phyloP scores from a whole-genome alignment of 179 eudicot species.

The Gypsophila paniculata region DNA sequence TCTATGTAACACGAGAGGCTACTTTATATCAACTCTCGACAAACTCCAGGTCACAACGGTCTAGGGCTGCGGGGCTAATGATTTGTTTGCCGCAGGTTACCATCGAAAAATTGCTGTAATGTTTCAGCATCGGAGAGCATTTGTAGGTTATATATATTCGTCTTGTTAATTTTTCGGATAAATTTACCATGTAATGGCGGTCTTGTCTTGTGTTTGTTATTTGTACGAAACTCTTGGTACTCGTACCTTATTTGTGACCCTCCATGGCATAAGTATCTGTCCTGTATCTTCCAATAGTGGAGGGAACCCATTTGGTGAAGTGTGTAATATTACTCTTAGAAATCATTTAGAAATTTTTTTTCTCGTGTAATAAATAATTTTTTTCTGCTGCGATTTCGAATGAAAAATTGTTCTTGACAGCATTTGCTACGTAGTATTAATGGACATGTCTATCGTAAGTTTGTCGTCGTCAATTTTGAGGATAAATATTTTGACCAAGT shows the following conservation, averaged over 20 bases:
- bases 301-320: neutral
- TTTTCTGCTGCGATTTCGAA: too few species aligned
- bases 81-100: constrained; percentile 4
- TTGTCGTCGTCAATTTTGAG: neutral
- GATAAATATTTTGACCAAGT: too few species aligned
- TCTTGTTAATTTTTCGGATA: constrained; percentile 1
- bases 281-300: neutral
- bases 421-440: too few species aligned
- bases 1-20: neutral
- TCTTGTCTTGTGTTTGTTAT: constrained; percentile 8
- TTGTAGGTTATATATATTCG: constrained; percentile 13
- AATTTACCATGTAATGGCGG: neutral
- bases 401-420: too few species aligned
- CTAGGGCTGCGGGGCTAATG: constrained; percentile 7
- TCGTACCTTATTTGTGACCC: neutral
- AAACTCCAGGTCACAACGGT: neutral
- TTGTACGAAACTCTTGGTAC: neutral
- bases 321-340: neutral
- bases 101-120: constrained; percentile 6
- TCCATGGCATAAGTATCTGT: neutral
- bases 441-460: too few species aligned
- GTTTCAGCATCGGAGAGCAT: neutral
- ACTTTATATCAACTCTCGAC: constrained; percentile 1
- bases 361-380: too few species aligned
- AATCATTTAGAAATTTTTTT: neutral